These are phyloP conservation scores for Pichia sp. DNA, from an alignment of 1,139 yeast species.

Conservation along the genomic window DNA sequence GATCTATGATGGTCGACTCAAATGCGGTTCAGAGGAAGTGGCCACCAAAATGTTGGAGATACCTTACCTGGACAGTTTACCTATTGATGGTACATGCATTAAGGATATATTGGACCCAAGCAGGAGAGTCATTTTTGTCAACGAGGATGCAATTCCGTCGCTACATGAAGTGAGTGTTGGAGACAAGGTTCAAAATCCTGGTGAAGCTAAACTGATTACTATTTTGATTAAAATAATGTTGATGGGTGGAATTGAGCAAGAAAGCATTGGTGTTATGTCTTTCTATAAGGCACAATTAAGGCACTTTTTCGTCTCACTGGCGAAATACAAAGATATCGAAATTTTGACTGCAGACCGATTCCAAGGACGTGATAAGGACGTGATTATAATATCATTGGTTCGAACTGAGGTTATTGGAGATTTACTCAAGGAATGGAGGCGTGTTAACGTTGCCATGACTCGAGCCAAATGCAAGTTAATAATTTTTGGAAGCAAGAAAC, in stretches of 20 bases:
- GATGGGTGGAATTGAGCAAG: constrained; percentile 54
- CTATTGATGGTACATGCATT: constrained; percentile 39
- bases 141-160: constrained; percentile 68
- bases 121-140: constrained; percentile 65
- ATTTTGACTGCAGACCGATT: constrained; percentile 82
- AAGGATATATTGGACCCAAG: constrained; percentile 41
- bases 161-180: constrained; percentile 48
- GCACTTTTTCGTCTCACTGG: constrained; percentile 45
- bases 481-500: constrained; percentile 69
- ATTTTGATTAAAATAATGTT: constrained; percentile 60
- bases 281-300: constrained; percentile 79
- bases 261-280: constrained; percentile 79
- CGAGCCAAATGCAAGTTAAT: constrained; percentile 82
- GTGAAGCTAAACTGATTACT: constrained; percentile 63
- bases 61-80: constrained; percentile 36
- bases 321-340: constrained; percentile 49
- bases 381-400: constrained; percentile 52
- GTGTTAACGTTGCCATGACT: constrained; percentile 91
- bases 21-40: constrained; percentile 66
- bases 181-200: constrained; percentile 66
- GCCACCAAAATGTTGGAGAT: constrained; percentile 52
- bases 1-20: constrained; percentile 68
- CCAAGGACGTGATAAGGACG: constrained; percentile 59
- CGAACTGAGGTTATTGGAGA: constrained; percentile 66
- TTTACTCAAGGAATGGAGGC: constrained; percentile 78